Evolutionary conservation across 495 filamentous ascomycete genomes (phyloP), one percentile per base, ranked within the genome.

Genomic region (Talaromyces trachyspermus): DNA sequence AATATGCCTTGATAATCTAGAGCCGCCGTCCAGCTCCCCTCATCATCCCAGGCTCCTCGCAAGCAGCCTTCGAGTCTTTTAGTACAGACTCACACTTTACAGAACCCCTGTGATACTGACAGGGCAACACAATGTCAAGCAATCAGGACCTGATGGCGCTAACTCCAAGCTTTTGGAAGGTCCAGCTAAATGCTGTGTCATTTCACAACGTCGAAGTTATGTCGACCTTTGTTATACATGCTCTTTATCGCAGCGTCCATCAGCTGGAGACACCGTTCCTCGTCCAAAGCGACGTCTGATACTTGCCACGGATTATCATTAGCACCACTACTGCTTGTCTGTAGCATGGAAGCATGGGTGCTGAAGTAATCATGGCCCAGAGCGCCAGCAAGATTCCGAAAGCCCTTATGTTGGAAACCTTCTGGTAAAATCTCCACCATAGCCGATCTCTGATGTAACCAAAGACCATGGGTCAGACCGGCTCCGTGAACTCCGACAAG

Each of bases 401-500:
- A 70, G 1, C 61, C 65, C 46, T 61, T 57, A 41, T 68, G 58
- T 36, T 63, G 52, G 25, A 66, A 49, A 8, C 33, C 43, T 14
- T 42, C 27, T 15, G 68, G 66, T 40, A 69, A 51, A 41, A 69
- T 68, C 47, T 69, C 66, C 25, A 71, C 64, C 27, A 61, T 62
- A 1, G 56, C 49, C 5, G 58, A 60, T 5, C 48, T 38, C 9
- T 46, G 56, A n/a, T 50, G 56, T 22, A 72, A 37, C 49, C 69
- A 70, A 8, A 69, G 56, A 14, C 58, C 55, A 53, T 66, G 61
- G 7, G 66, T 63, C 26, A 71, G 54, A 15, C 63, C 68, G 7
- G 66, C 66, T 26, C 68, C 68, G 50, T 68, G 64, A 35, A 65
- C 56, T 7, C 65, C 66, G 18, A 65, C 61, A 3, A 71, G 57